Evolutionary conservation across 2,329 filamentous ascomycete species (phyloP).

Genomic region (Diaporthe caulivora): DNA sequence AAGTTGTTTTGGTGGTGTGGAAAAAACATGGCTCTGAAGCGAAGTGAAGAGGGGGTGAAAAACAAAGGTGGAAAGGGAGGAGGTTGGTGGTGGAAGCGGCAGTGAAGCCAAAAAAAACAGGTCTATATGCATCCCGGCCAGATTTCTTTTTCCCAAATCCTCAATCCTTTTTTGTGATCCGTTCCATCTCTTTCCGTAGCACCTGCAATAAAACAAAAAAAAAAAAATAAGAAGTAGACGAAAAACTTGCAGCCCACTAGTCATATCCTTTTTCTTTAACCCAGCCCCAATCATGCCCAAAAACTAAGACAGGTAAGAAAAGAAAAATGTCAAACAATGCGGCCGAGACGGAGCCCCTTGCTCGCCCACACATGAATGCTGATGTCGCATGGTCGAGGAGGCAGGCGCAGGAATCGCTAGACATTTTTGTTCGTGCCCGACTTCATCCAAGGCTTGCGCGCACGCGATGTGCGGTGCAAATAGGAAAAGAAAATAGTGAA

Average conservation of each 20-base stretch:
- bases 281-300: slow-evolving; percentile 38
- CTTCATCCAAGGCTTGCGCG: slow-evolving; percentile 34
- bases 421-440: slow-evolving; percentile 26
- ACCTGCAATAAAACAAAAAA: slow-evolving; percentile 34
- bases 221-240: slow-evolving; percentile 25
- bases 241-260: slow-evolving; percentile 25
- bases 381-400: slow-evolving; percentile 11
- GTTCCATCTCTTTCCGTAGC: slow-evolving; percentile 38
- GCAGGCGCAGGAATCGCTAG: slow-evolving; percentile 25
- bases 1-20: slow-evolving; percentile 15
- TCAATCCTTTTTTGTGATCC: slow-evolving; percentile 37
- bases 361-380: slow-evolving; percentile 25
- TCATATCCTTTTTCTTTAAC: slow-evolving; percentile 37
- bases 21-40: slow-evolving; percentile 31
- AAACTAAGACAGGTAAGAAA: slow-evolving; percentile 31
- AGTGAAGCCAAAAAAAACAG: slow-evolving; percentile 40
- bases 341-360: slow-evolving; percentile 18
- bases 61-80: slow-evolving; percentile 33
- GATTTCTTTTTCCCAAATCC: slow-evolving; percentile 42
- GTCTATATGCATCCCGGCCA: slow-evolving; percentile 47
- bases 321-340: slow-evolving; percentile 8
- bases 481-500: background rate
- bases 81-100: slow-evolving; percentile 32
- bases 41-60: slow-evolving; percentile 37
- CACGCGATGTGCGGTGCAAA: slow-evolving; percentile 18